Evolutionary conservation across 495 filamentous ascomycete genomes (phyloP), one percentile per base, ranked within the genome.

Genomic region (Hypoxylon fuscum): DNA sequence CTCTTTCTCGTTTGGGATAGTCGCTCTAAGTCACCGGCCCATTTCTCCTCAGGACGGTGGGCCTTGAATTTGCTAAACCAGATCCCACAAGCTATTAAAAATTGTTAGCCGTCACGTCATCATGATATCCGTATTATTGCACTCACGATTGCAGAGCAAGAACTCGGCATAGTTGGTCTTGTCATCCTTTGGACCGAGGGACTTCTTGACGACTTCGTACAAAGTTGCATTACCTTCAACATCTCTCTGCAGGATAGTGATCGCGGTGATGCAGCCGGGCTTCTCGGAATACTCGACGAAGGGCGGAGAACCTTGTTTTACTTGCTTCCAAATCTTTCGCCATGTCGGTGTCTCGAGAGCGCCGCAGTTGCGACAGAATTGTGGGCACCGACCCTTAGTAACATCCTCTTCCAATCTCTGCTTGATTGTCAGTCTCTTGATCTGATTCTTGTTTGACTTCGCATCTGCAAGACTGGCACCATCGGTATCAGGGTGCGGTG

Each of bases 311-410:
- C 90, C 90, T 12, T 75, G 68, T 18, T 86, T 76, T 5, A 88
- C 80, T 67, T 90, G 90, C 8, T 84, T 83, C 83, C 88, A 96
- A 1, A 92, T 90, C 59, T 93, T 95, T 29, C 95, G 84, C 95
- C 95, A 98, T 0, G 93, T 96, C 0, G 94, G 90, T 0, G 95
- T 98, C 68, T 96, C 90, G 55, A 98, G 95, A 12, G 90, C 89
- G 5, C 95, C 95, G 66, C 95, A 98, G 69, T 98, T 95, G 50
- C 85, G 84, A 71, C 95, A 98, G 65, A 86, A 97, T 3, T 87
- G 87, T 0, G 95, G 95, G 72, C 90, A 84, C 56, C 91, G 79
- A 1, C 94, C 94, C 47, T 81, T 79, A 17, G 80, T 76, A 27
- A 97, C 83, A 0, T 88, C 85, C 35, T 75, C 77, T 42, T 92